A percentile compares a stretch with the other conserved stretches of the same genome.
Conservation (phyloP, 345 rosid genomes). For the Clarkia xantiana region DNA sequence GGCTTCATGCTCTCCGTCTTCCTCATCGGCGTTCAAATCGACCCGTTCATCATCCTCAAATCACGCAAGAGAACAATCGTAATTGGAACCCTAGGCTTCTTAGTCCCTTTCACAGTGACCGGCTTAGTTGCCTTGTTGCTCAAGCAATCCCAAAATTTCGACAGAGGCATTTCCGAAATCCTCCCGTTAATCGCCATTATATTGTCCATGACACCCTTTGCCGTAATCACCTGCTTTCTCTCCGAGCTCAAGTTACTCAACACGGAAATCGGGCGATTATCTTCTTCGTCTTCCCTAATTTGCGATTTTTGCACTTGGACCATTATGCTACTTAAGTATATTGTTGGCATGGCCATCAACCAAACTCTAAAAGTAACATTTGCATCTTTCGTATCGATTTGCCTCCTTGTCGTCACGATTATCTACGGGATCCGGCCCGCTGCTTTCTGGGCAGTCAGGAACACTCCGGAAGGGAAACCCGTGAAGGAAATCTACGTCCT, state of each 20-base stretch:
- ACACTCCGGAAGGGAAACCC: slow-evolving; percentile 20
- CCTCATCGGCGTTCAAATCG: slow-evolving; percentile 25
- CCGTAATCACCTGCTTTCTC: slow-evolving; percentile 19
- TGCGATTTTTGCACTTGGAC: slow-evolving; percentile 11
- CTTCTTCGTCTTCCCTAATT: slow-evolving; percentile 19
- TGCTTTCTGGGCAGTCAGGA: slow-evolving; percentile 17
- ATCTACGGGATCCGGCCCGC: slow-evolving; percentile 16
- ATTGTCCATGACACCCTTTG: slow-evolving; percentile 24
- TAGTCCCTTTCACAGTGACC: slow-evolving; percentile 10
- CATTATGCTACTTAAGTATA: slow-evolving; percentile 1
- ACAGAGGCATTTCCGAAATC: slow-evolving; percentile 4
- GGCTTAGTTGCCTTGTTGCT: slow-evolving; percentile 5
- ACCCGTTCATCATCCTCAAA: slow-evolving; percentile 8
- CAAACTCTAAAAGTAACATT: slow-evolving; percentile 10
- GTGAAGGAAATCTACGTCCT: slow-evolving; percentile 21
- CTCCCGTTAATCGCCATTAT: slow-evolving; percentile 9
- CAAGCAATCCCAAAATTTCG: slow-evolving; percentile 8
- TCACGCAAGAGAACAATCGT: slow-evolving; percentile 11
- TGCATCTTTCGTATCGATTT: slow-evolving; percentile 3
- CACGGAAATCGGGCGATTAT: slow-evolving; percentile 31
- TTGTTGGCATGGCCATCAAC: slow-evolving; percentile 4
- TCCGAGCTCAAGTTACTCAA: slow-evolving; percentile 24
- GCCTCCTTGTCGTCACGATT: slow-evolving; percentile 8
- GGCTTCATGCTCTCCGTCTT: slow-evolving; percentile 26
- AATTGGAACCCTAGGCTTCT: slow-evolving; percentile 13